Percentiles rank a stretch among this genome's conserved stretches.
These are phyloP conservation scores for Pouteria glomerata DNA, from an alignment of 148 eudicot species.

Conservation along the genomic window DNA sequence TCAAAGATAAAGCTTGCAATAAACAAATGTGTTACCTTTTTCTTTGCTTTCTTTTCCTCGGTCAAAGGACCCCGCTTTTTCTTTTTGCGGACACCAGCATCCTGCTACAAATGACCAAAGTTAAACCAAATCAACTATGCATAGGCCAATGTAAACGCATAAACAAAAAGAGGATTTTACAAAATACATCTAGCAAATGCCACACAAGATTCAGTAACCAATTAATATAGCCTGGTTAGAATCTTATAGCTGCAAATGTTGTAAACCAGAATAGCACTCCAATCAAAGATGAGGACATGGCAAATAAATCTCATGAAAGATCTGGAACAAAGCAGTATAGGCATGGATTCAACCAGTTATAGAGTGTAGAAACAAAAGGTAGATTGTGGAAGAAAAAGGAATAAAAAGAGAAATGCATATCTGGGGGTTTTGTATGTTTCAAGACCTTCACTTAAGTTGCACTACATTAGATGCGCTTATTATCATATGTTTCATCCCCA, in stretches of 20 bases:
- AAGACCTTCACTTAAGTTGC: neutral
- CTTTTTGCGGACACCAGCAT: slow-evolving; percentile 20
- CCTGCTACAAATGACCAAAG: slow-evolving; percentile 31
- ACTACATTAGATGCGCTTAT: neutral
- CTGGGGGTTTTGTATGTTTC: neutral
- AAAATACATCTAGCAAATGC: neutral
- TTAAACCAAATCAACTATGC: neutral
- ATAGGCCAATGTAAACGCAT: neutral
- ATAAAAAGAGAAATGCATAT: neutral
- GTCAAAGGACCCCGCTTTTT: slow-evolving; percentile 29
- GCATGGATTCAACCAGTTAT: too few relatives aligned
- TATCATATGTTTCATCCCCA: neutral
- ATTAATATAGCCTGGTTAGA: neutral
- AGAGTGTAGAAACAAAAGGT: too few relatives aligned
- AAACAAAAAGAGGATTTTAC: neutral
- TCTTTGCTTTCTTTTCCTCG: slow-evolving; percentile 46
- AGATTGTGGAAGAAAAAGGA: too few relatives aligned
- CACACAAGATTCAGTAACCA: neutral
- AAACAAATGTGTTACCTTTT: slow-evolving; percentile 48
- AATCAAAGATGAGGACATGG: too few relatives aligned
- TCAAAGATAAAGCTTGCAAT: slow-evolving; percentile 3
- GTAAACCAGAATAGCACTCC: neutral
- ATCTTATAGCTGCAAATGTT: neutral
- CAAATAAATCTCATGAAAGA: too few relatives aligned
- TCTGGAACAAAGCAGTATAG: too few relatives aligned